Percentiles rank a stretch among this genome's conserved stretches.
Conservation (phyloP, 176 grass and related monocot genomes). For the Aegilops longissima region DNA sequence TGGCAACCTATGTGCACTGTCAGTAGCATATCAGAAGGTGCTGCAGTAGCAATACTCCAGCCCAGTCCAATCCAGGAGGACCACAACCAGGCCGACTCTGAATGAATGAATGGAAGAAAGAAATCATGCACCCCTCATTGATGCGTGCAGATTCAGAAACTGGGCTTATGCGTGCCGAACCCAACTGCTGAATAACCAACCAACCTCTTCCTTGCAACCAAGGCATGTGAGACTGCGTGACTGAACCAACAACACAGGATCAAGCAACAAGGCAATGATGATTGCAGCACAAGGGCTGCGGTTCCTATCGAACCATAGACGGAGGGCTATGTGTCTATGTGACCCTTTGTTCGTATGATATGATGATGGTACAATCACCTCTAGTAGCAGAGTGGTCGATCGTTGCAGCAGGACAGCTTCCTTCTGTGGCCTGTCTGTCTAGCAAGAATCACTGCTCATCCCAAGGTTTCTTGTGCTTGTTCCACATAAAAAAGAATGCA, state of each 20-base stretch:
- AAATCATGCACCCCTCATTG: conserved; percentile 26
- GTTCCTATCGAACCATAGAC: background rate
- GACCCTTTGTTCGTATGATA: background rate
- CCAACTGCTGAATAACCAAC: conserved; percentile 26
- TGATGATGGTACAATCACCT: conserved; percentile 1
- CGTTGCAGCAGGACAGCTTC: background rate
- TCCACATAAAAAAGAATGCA: background rate
- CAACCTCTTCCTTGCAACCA: conserved; percentile 1
- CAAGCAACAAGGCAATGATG: background rate
- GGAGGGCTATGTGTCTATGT: background rate
- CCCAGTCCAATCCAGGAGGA: background rate
- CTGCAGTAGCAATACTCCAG: background rate
- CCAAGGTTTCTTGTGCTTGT: background rate
- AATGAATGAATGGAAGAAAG: conserved; percentile 23
- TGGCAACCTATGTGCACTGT: conserved; percentile 1
- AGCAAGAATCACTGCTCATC: background rate
- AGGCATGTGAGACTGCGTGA: conserved; percentile 21
- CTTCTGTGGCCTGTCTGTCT: background rate
- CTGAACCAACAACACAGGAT: conserved; percentile 13
- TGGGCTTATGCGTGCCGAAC: conserved; percentile 7
- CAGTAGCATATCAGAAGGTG: background rate
- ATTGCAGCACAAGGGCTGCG: conserved; percentile 9
- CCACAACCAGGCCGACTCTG: conserved; percentile 1
- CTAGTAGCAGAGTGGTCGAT: background rate
- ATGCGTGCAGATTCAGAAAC: conserved; percentile 51